phyloP scores from a whole-genome alignment of 1,284 basidiomycete genomes.

The Puccinia novopanici region DNA sequence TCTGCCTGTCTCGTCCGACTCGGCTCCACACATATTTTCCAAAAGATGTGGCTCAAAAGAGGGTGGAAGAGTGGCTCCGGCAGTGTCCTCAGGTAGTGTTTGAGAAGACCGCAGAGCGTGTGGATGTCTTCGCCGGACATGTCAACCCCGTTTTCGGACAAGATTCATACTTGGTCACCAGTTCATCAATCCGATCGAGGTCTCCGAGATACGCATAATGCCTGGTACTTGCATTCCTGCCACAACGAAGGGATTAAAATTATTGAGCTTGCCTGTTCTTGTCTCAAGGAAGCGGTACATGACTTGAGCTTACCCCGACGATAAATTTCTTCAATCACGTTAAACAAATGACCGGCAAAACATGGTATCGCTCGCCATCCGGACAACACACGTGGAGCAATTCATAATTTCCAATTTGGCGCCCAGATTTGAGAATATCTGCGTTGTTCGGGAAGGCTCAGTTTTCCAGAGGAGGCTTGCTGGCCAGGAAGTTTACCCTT shows the following conservation, averaged over 20 bases:
- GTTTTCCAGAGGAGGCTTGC: background rate
- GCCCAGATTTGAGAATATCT: constrained; percentile 27
- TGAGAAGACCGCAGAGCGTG: constrained; percentile 30
- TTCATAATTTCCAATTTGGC: constrained; percentile 24
- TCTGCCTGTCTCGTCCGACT: background rate
- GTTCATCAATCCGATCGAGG: constrained; percentile 30
- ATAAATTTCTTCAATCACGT: constrained; percentile 44
- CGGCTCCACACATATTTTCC: constrained; percentile 14
- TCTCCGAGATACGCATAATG: constrained; percentile 43
- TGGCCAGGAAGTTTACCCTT: constrained; percentile 2
- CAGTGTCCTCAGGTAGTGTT: constrained; percentile 32
- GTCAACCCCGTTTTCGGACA: constrained; percentile 5
- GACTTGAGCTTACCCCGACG: constrained; percentile 15
- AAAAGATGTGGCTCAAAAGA: background rate
- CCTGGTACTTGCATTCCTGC: constrained; percentile 34
- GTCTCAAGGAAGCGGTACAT: too few relatives aligned
- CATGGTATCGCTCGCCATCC: constrained; percentile 27
- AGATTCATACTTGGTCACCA: constrained; percentile 29
- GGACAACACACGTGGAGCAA: constrained; percentile 15
- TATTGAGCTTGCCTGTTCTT: background rate
- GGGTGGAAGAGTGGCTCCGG: constrained; percentile 35
- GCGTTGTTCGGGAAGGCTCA: background rate
- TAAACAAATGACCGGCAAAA: constrained; percentile 32
- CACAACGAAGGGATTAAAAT: background rate
- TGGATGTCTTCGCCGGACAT: constrained; percentile 32